Base-by-base conservation (phyloP, 2,329 filamentous ascomycete species). In the Lecanoromycetidae sp. region DNA sequence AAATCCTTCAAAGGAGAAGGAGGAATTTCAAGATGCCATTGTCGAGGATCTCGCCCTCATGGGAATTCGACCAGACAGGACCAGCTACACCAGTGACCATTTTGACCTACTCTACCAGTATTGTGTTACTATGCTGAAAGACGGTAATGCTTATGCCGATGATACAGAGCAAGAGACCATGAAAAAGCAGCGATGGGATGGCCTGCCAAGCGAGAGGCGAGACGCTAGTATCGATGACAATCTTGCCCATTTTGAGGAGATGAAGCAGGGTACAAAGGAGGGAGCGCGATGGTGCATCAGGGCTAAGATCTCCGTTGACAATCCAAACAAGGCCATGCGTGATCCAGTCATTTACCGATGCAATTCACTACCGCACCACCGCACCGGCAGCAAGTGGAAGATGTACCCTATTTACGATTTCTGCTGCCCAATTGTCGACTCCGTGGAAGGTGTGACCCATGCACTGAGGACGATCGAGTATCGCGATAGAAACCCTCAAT, bases 301-400 rank as follows among this genome's bases (percentile, higher is more conserved):
- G 51, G 91, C 91, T 49, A 95, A 93, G 73, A 85, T 96, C 57
- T 90, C 86, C 1, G 78, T 84, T 57, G 85, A 94, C 64, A 84
- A 91, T 67, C 84, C 84, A 55, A 96, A 98, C 72, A 94, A 94
- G 68, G 87, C 91, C 44, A 81, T 96, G 77, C 78, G 91, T 55
- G 91, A 98, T 64, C 91, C 91, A 10, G 88, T 96, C 65, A 93
- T 98, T 64, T 96, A 95, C 74, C 82, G 91, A 56, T 95, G 87
- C 76, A 94, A 94, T 60, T 72, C 76, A 5, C 61, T 73, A 40
- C 63, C 70, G 9, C 78, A 81, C 58, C 77, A 79, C 63, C 74
- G 78, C 45, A 81, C 77, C 5, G 77, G 76, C n/a, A 63, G 62
- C 40, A 74, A 71, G 51, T 81, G 77, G 76, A 80, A 80, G 62